Evolutionary conservation across 2,329 filamentous ascomycete species (phyloP).

Genomic region (Boeremia lycopersici): DNA sequence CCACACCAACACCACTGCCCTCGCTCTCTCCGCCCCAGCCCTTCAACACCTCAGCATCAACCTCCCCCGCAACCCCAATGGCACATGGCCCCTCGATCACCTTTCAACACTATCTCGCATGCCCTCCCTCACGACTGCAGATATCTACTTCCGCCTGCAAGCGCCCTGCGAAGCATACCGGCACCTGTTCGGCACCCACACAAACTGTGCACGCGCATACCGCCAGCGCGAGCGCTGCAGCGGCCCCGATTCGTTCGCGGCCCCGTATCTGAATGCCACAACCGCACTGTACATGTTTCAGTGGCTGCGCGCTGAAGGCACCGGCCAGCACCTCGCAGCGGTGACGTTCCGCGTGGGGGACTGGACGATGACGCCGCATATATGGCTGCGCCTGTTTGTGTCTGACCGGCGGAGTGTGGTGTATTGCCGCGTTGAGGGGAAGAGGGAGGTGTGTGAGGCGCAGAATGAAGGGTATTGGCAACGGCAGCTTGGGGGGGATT

Average conservation of each 20-base stretch:
- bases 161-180: not conserved
- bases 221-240: not conserved
- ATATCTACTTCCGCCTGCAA: slow-evolving; percentile 4
- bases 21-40: not conserved
- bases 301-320: slow-evolving; percentile 15
- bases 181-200: not conserved
- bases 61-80: slow-evolving; percentile 16
- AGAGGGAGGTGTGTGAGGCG: slow-evolving; percentile 13
- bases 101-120: not conserved
- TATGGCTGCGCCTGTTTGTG: not conserved
- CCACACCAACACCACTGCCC: not conserved
- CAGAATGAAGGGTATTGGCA: slow-evolving; percentile 14
- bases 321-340: slow-evolving; percentile 4
- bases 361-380: slow-evolving; percentile 3
- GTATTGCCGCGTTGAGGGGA: not conserved
- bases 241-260: not conserved
- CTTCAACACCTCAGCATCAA: slow-evolving; percentile 19
- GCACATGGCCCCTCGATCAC: slow-evolving; percentile 20
- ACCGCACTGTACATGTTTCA: slow-evolving; percentile 17
- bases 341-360: slow-evolving; percentile 22
- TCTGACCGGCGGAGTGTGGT: not conserved
- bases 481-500: not conserved
- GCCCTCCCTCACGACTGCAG: not conserved
- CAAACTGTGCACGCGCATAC: not conserved
- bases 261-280: slow-evolving; percentile 6